phyloP scores from a whole-genome alignment of 2,329 filamentous ascomycete species.

The Ceratocystis diversiconidia region DNA sequence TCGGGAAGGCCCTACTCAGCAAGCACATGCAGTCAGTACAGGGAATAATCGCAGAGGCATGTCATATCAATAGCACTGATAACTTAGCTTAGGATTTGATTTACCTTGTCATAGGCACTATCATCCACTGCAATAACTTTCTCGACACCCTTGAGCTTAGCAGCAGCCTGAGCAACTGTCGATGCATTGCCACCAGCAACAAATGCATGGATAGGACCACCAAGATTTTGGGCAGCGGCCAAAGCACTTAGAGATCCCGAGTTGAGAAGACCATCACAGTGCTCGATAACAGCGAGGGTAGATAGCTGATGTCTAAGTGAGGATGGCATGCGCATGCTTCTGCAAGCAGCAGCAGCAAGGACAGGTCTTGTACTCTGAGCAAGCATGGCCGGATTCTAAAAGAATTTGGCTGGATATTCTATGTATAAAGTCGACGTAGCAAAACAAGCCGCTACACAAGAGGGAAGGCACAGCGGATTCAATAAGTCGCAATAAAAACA shows the following conservation, averaged over 20 bases:
- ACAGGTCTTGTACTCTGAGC: constrained; percentile 15
- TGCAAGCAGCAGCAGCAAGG: constrained; percentile 10
- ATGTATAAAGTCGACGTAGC: neutral
- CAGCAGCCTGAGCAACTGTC: constrained; percentile 62
- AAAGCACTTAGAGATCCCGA: constrained; percentile 69
- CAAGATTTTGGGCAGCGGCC: constrained; percentile 73
- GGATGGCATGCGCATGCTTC: constrained; percentile 11
- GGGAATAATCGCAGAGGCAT: neutral
- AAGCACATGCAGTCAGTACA: constrained; percentile 5
- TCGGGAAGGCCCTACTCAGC: constrained; percentile 62
- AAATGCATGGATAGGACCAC: constrained; percentile 74
- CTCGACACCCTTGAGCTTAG: constrained; percentile 78
- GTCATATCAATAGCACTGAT: neutral
- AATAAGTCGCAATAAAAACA: neutral
- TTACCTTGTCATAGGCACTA: constrained; percentile 78
- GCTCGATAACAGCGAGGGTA: constrained; percentile 82
- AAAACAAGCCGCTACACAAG: neutral
- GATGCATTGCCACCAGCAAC: constrained; percentile 70
- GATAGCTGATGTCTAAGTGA: constrained; percentile 39
- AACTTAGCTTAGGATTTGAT: neutral
- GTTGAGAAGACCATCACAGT: constrained; percentile 78
- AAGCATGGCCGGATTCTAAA: constrained; percentile 7
- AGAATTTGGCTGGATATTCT: neutral
- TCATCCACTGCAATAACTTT: constrained; percentile 87
- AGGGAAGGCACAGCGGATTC: neutral